Evolutionary conservation across 78 protist species (phyloP).

Genomic region (Dictyostelium purpureum): DNA sequence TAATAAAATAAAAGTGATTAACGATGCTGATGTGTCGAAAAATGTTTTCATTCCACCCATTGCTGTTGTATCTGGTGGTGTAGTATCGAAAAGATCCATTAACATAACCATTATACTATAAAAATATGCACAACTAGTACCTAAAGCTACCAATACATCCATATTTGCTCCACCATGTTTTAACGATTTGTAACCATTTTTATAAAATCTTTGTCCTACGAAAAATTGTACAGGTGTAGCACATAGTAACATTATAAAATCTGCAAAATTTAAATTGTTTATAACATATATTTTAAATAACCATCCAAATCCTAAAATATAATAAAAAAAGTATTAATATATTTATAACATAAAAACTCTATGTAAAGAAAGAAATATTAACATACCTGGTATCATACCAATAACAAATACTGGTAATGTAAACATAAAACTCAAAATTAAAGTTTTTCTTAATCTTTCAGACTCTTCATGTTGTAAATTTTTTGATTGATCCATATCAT

Average conservation of each 20-base stretch:
- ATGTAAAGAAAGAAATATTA: too few species aligned
- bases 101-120: slow-evolving; percentile 85
- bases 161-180: slow-evolving; percentile 88
- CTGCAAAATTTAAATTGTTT: slow-evolving; percentile 66
- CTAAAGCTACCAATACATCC: slow-evolving; percentile 94
- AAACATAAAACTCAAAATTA: slow-evolving; percentile 9
- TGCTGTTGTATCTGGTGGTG: neutral
- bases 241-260: slow-evolving; percentile 55
- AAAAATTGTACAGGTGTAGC: slow-evolving; percentile 87
- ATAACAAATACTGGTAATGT: slow-evolving; percentile 69
- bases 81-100: neutral
- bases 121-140: slow-evolving; percentile 90
- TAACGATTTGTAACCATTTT: slow-evolving; percentile 77
- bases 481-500: slow-evolving; percentile 35
- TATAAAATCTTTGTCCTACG: slow-evolving; percentile 87
- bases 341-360: slow-evolving; percentile 14
- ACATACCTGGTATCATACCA: too few species aligned
- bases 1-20: slow-evolving; percentile 91
- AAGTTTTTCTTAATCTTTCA: slow-evolving; percentile 6
- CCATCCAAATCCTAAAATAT: slow-evolving; percentile 33
- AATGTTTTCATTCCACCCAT: slow-evolving; percentile 54
- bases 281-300: slow-evolving; percentile 10
- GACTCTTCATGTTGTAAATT: slow-evolving; percentile 52
- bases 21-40: slow-evolving; percentile 79
- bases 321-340: neutral